Base-by-base conservation (phyloP, 140 eudicot species). In the Anethum foeniculum region DNA sequence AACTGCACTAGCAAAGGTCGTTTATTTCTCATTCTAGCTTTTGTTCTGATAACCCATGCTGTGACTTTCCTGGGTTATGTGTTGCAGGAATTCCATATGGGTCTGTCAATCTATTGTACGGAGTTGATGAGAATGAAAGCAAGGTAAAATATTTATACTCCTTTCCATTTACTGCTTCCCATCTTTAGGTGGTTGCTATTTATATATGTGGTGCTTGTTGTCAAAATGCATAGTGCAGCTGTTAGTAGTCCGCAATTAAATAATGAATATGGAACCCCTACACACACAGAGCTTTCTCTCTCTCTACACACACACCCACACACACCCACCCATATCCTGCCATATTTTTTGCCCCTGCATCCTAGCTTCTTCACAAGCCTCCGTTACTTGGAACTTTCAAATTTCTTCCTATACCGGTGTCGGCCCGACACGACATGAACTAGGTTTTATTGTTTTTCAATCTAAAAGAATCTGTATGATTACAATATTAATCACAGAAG, bases 51-150 rank as follows among this genome's bases (percentile, higher is more conserved):
- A 44, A 12, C 18, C n/a, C n/a, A 56, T 75, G 16, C 68, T 43
- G n/a, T 77, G 77, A 84, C 75, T 18, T 71, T 81, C 46, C 36
- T 81, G 25, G 38, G 47, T 49, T 67, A 75, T 79, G 72, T 87
- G 76, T 81, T 88, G 85, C 96, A 95, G 99, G 99, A 79, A 95
- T 95, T 68, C 99, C 99, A 51, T 95, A 80, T 80, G 99, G 99
- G 77, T 95, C 99, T 25, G 97, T 95, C 67, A 95, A 95, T 89
- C 84, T 95, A 28, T 80, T 88, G 89, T 84, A 92, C 77, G 99
- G 99, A 86, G 97, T 95, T 71, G 99, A 95, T 85, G 97, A 91
- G 81, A 85, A 91, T 84, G 99, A 95, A 88, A 95, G 97, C 87
- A 95, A 91, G 97, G 99, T 89, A 88, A 76, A 87, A 58, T 69